Evolutionary conservation across 495 filamentous ascomycete genomes (phyloP).

Genomic region (Hyaloscypha finlandica): DNA sequence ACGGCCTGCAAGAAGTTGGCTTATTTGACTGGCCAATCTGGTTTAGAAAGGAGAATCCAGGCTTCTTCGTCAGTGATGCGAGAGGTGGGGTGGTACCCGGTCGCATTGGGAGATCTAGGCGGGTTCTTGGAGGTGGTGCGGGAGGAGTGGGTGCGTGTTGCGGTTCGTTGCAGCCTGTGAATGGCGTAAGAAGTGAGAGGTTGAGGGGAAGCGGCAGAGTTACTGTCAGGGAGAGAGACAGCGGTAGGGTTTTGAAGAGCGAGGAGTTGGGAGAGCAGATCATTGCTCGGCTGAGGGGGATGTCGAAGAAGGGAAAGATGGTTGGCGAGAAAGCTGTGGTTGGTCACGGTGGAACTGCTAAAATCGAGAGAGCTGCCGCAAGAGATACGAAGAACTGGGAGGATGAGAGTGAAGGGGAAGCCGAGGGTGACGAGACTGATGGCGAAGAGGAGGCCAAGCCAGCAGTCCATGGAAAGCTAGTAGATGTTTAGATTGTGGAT

Average conservation of each 20-base stretch:
- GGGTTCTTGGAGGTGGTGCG: neutral
- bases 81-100: neutral
- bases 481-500: constrained; percentile 24
- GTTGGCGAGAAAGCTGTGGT: neutral
- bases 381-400: constrained; percentile 28
- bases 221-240: neutral
- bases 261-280: constrained; percentile 27
- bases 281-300: constrained; percentile 13
- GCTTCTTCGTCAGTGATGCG: constrained; percentile 23
- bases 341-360: constrained; percentile 4
- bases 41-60: constrained; percentile 32
- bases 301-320: constrained; percentile 18
- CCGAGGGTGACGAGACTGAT: constrained; percentile 9
- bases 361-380: constrained; percentile 23
- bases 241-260: constrained; percentile 18
- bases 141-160: neutral
- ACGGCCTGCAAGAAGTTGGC: constrained; percentile 41
- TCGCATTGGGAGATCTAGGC: neutral
- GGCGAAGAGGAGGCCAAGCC: neutral
- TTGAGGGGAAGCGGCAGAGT: neutral
- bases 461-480: constrained; percentile 13
- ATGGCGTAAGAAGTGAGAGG: neutral
- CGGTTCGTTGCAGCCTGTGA: neutral
- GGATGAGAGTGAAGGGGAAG: constrained; percentile 23
- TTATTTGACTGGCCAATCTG: constrained; percentile 39